Evolutionary conservation across 2,329 filamentous ascomycete species (phyloP), one percentile per base, ranked within the genome.

Genomic region (Colletotrichum melonis): DNA sequence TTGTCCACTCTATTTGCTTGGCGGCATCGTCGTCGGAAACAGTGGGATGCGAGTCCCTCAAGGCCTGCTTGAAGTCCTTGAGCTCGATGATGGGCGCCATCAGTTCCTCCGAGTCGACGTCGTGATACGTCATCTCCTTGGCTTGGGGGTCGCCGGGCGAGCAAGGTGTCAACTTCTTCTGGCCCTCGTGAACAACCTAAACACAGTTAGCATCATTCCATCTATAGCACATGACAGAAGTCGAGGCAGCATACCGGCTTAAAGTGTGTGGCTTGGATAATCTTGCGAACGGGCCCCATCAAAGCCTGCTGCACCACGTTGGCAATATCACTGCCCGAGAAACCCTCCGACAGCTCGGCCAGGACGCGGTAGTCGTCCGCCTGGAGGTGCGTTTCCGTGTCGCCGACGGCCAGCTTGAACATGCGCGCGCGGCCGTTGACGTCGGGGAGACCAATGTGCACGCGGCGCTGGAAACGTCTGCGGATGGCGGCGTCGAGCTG

Each of bases 201-300:
- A 58, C 16, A 16, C 7, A 67, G 72, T 77, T 75, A 79, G 76
- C 60, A 66, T 56, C 28, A 11, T 8, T 35, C 9, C 30, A 7
- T 54, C 22, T 19, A 4, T 6, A 7, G n/a, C 2, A 30, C 4
- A 42, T 5, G 14, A 3, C 9, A 42, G 42, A 19, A 26, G 3
- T 6, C 52, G 42, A 28, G 19, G 49, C n/a, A 32, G 38, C 85
- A 57, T 87, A 96, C 96, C 86, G 94, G 92, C 83, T 98, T 98
- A 85, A 98, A 99, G 86, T 99, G 97, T 66, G 97, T 99, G 22
- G 97, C 96, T 75, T 95, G 97, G 82, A 98, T 93, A 77, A 99
- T 98, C 84, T 98, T 97, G 75, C 97, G 90, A 74, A 99, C 94
- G 1, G 97, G 97, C 80, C 98, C 95, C 97, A 99, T 99, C 52